Evolutionary conservation across 169 alveolate genomes (phyloP), one percentile per base, ranked within the genome.

Genomic region (Pseudocohnilembus persalinus): DNA sequence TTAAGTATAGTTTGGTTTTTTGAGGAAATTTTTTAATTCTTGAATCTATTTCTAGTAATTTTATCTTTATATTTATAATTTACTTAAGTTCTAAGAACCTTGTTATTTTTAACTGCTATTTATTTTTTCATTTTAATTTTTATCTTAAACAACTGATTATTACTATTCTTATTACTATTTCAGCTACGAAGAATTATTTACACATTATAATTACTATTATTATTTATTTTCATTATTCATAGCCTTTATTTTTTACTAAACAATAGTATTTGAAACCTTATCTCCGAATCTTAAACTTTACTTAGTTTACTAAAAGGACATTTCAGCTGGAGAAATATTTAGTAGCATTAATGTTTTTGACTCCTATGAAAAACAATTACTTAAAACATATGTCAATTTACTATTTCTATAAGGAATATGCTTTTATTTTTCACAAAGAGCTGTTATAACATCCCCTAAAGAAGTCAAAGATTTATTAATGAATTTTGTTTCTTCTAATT

Each of bases 351-450:
- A 87, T 15, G 97, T 94, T 83, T 95, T 94, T 31, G 97, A 92
- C 81, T 93, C 92, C 65, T 98, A 98, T 28, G 96, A 97, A 26
- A 97, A 79, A 73, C 90, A 93, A 35, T 92, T 90, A 78, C 94
- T 88, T 32, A 97, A 88, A 26, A 94, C 77, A 85, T 89, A 90
- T 26, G 99, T 97, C 29, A 97, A 88, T 83, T 94, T 96, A 73
- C 97, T 93, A 88, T 97, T 95, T 80, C 99, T 90, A 90, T 90
- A 97, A 24, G 99, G 98, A 49, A 94, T 91, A 81, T 93, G 93
- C 20, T 84, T 83, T n/a, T 91, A 92, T 78, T 94, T 93, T 49
- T 91, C 84, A 31, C 93, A 92, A 28, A 96, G 89, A 27, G 98
- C 95, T 33, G 88, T 90, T 73, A 96, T 94, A 15, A 97, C 98